A percentile compares a stretch with the other conserved stretches of the same genome.
phyloP scores from a whole-genome alignment of 1,284 basidiomycete species.

The Cryptococcus amylolentus region DNA sequence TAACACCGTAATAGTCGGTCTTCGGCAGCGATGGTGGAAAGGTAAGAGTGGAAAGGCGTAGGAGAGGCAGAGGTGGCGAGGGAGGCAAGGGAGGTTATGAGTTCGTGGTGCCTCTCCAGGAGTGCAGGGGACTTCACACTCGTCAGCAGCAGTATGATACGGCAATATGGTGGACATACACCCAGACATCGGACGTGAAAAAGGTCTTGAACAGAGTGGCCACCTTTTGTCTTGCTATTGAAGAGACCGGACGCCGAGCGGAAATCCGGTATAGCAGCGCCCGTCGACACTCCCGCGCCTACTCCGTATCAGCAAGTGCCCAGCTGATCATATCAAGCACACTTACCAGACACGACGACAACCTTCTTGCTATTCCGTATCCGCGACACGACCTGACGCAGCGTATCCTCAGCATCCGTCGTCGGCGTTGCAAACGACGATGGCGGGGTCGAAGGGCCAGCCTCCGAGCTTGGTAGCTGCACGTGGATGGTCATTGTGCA shows the following conservation, averaged over 20 bases:
- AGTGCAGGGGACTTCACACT: conserved; percentile 51
- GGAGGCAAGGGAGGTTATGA: conserved; percentile 76
- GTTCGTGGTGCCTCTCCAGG: conserved; percentile 64
- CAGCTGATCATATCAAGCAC: background rate
- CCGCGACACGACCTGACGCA: conserved; percentile 3
- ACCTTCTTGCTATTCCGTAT: conserved; percentile 62
- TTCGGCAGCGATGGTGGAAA: conserved; percentile 70
- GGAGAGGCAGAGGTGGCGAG: conserved; percentile 71
- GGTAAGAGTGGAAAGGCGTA: conserved; percentile 74
- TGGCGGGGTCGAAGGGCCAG: conserved; percentile 5
- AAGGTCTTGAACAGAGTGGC: conserved; percentile 69
- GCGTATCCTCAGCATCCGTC: background rate
- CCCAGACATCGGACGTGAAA: conserved; percentile 88
- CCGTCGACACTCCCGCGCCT: conserved; percentile 90
- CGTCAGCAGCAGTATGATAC: background rate
- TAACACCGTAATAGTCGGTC: conserved; percentile 81
- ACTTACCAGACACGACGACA: conserved; percentile 79
- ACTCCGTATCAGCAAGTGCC: conserved; percentile 2
- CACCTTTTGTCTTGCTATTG: conserved; percentile 56
- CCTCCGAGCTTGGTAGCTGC: background rate
- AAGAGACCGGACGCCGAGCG: conserved; percentile 79
- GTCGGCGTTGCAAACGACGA: conserved; percentile 1
- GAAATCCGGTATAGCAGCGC: conserved; percentile 90
- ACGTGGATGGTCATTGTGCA: conserved; percentile 4
- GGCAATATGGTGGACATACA: conserved; percentile 54